phyloP scores from a whole-genome alignment of 164 flowering plant species.

The Santalum album region DNA sequence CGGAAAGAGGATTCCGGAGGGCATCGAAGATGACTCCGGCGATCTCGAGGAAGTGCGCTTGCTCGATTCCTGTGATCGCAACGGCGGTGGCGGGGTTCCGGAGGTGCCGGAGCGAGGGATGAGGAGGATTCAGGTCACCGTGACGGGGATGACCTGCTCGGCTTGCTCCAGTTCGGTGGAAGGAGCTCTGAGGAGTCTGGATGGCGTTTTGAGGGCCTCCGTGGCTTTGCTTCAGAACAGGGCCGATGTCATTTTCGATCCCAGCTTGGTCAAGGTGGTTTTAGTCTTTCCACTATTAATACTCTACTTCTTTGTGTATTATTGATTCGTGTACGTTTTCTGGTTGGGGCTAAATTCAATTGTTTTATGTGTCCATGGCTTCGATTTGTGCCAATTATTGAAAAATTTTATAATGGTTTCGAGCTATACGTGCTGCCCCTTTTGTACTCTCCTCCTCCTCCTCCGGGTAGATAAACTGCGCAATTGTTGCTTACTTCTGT shows the following conservation, averaged over 20 bases:
- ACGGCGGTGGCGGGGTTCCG: slow-evolving; percentile 7
- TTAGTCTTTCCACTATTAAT: slow-evolving; percentile 6
- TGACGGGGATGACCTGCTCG: slow-evolving; percentile 93
- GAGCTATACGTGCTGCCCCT: no score
- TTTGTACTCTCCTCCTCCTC: no score
- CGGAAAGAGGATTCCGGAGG: slow-evolving; percentile 3
- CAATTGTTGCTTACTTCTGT: no score
- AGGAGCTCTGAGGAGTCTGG: slow-evolving; percentile 37
- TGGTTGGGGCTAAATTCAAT: background rate
- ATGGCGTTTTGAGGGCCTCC: slow-evolving; percentile 64
- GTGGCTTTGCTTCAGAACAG: slow-evolving; percentile 84
- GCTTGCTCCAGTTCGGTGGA: slow-evolving; percentile 94
- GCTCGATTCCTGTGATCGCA: slow-evolving; percentile 51
- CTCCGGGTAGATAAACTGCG: no score
- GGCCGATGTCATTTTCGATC: slow-evolving; percentile 79
- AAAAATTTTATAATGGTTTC: background rate
- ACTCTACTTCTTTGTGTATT: background rate
- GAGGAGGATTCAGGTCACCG: slow-evolving; percentile 54
- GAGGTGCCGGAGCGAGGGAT: slow-evolving; percentile 15
- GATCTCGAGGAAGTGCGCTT: slow-evolving; percentile 72
- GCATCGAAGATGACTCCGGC: slow-evolving; percentile 16
- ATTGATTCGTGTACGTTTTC: background rate
- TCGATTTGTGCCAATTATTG: slow-evolving; percentile 3
- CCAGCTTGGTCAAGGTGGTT: slow-evolving; percentile 42
- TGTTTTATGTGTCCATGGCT: background rate